Base-by-base conservation (phyloP, 768 basidiomycete genomes). In the Naganishia randhawae region DNA sequence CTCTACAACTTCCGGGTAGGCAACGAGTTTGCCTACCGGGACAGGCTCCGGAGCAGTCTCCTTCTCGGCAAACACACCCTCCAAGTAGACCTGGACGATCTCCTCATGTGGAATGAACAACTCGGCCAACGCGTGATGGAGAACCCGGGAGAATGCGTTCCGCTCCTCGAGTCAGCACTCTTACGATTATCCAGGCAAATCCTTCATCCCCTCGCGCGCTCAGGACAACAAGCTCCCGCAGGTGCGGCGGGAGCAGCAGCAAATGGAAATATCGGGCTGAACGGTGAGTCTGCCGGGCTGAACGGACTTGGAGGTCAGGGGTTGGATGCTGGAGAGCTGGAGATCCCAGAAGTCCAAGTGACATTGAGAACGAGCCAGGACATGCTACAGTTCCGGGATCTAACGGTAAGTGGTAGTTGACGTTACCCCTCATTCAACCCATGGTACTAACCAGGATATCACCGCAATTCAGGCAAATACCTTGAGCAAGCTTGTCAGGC, bases 401-500 rank as follows among this genome's bases (percentile, higher is more conserved):
- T 99, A 48, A 90, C 90, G 0, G 96, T 84, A 63, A 69, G 83
- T 77, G 11, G 0, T 17, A 16, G 19, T 11, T 13, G 16, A 1
- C 39, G 54, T 11, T 51, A n/a, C 27, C 37, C 48, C 33, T 16
- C 14, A n/a, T 33, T 27, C 51, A 27, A 32, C 42, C 33, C 62
- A 27, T 31, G n/a, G 13, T 45, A 19, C 33, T 41, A 22, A 32
- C n/a, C 8, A 19, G 33, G 48, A 4, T 22, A 41, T 39, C 55
- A 25, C 33, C 19, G 0, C n/a, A 17, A 2, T 37, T 3, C 71
- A 84, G 83, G 83, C 96, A 11, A 86, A 93, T 73, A 92, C 89
- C 25, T 90, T 98, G 84, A 94, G 92, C 76, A 93, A 91, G 76
- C 87, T 99, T 50, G 94, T 99, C 41, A 90, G 96, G 68, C 86